A percentile compares a stretch with the other conserved stretches of the same genome.
Conservation (phyloP, 805 yeast species). For the Lachancea quebecensis region DNA sequence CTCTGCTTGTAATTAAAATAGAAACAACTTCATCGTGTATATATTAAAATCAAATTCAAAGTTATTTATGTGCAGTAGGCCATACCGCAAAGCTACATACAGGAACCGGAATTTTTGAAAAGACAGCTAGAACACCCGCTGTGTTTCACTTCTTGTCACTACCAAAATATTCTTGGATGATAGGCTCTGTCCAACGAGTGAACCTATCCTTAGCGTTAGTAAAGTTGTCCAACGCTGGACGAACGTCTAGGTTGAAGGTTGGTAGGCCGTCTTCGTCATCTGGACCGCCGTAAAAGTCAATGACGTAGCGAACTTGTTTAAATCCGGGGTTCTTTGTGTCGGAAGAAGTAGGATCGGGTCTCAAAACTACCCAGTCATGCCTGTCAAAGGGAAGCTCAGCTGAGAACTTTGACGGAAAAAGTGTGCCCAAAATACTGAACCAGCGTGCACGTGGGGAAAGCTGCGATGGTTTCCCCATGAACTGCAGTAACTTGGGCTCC, state of each 20-base stretch:
- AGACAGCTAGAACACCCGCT: neutral
- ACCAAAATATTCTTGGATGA: slow-evolving; percentile 57
- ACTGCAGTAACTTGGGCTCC: slow-evolving; percentile 72
- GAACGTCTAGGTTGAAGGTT: slow-evolving; percentile 82
- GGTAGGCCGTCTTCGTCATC: slow-evolving; percentile 88
- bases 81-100: neutral
- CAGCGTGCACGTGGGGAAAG: slow-evolving; percentile 77
- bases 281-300: slow-evolving; percentile 95
- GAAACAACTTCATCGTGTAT: neutral
- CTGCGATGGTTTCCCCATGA: slow-evolving; percentile 89
- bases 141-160: slow-evolving; percentile 3
- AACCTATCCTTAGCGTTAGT: slow-evolving; percentile 63
- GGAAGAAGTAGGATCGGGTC: slow-evolving; percentile 40
- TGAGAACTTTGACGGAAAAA: slow-evolving; percentile 67
- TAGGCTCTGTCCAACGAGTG: slow-evolving; percentile 57
- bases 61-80: neutral
- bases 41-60: too few relatives aligned
- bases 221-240: slow-evolving; percentile 83
- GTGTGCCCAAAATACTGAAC: slow-evolving; percentile 55
- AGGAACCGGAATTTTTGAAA: neutral
- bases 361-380: slow-evolving; percentile 95
- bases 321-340: slow-evolving; percentile 39
- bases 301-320: slow-evolving; percentile 79
- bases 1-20: slow-evolving; percentile 4
- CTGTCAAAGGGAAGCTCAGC: slow-evolving; percentile 91